Evolutionary conservation across 2,329 filamentous ascomycete genomes (phyloP).

Genomic region (Pseudocercospora vitis): DNA sequence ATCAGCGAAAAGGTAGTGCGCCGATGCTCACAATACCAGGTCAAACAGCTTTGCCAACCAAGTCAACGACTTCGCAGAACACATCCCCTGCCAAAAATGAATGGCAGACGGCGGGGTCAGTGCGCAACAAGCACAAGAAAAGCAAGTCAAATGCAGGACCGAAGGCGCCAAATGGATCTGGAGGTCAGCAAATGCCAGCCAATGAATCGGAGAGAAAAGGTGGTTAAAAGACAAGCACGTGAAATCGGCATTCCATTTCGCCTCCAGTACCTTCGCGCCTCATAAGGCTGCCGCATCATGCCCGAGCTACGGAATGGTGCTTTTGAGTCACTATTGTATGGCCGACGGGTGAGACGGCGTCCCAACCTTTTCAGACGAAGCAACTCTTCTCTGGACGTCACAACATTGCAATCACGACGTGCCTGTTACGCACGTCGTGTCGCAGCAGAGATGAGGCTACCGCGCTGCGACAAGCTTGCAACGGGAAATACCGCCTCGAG

Average conservation of each 20-base stretch:
- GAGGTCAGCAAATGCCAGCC: constrained; percentile 44
- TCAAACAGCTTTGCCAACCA: constrained; percentile 10
- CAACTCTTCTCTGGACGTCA: too few relatives aligned
- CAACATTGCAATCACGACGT: too few relatives aligned
- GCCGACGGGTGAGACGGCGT: too few relatives aligned
- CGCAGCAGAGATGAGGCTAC: too few relatives aligned
- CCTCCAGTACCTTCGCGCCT: too few relatives aligned
- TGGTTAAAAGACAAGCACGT: too few relatives aligned
- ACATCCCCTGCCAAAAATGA: constrained; percentile 20
- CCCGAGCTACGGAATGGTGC: too few relatives aligned
- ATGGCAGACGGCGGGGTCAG: constrained; percentile 33
- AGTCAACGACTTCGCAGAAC: constrained; percentile 1
- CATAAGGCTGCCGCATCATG: too few relatives aligned
- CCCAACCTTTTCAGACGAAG: too few relatives aligned
- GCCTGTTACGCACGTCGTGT: too few relatives aligned
- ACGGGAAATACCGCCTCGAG: neutral
- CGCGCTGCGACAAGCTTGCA: too few relatives aligned
- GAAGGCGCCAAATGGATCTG: constrained; percentile 17
- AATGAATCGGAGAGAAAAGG: constrained; percentile 50
- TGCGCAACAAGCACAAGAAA: constrained; percentile 38
- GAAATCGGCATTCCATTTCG: neutral
- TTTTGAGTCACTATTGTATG: too few relatives aligned
- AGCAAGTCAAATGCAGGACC: constrained; percentile 33
- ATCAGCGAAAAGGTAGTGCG: constrained; percentile 32
- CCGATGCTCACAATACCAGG: constrained; percentile 18